Evolutionary conservation across 2,329 filamentous ascomycete species (phyloP).

Genomic region (Apiospora kogelbergensis): DNA sequence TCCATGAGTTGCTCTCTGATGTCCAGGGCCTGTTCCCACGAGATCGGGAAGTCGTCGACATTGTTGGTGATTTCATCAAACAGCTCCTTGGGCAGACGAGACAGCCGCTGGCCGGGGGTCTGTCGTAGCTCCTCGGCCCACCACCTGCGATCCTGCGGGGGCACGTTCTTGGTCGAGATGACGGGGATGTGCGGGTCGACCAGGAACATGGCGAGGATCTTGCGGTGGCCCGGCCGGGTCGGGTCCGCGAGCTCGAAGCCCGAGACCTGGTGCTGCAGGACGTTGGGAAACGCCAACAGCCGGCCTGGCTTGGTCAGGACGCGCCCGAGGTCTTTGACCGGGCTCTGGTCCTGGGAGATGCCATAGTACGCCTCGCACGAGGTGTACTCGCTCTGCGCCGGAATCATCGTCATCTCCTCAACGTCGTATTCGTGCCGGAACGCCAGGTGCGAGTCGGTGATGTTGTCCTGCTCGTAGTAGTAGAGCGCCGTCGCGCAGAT

Average conservation of each 20-base stretch:
- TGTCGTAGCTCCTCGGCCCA: constrained; percentile 26
- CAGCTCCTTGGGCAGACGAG: constrained; percentile 11
- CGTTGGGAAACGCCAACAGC: constrained; percentile 26
- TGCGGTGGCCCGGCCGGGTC: constrained; percentile 54
- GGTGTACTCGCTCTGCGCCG: constrained; percentile 10
- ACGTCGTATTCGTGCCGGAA: constrained; percentile 36
- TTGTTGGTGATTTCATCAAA: neutral
- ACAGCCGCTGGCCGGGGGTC: constrained; percentile 11
- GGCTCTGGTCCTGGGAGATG: neutral
- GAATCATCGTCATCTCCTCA: neutral
- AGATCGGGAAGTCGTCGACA: neutral
- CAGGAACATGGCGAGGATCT: constrained; percentile 60
- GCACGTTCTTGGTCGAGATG: constrained; percentile 44
- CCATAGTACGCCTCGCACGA: constrained; percentile 11
- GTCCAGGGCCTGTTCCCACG: neutral
- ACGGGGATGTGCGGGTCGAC: constrained; percentile 54
- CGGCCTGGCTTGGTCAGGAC: constrained; percentile 23
- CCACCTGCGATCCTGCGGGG: constrained; percentile 42
- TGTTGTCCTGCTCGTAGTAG: constrained; percentile 39
- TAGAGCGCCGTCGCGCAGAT: constrained; percentile 23
- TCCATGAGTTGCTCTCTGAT: neutral
- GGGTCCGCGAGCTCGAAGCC: constrained; percentile 51
- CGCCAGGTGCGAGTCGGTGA: constrained; percentile 54
- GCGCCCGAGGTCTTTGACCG: constrained; percentile 23
- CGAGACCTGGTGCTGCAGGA: constrained; percentile 43